Base-by-base conservation (phyloP, 495 filamentous ascomycete species). In the Chaetomium tenue region DNA sequence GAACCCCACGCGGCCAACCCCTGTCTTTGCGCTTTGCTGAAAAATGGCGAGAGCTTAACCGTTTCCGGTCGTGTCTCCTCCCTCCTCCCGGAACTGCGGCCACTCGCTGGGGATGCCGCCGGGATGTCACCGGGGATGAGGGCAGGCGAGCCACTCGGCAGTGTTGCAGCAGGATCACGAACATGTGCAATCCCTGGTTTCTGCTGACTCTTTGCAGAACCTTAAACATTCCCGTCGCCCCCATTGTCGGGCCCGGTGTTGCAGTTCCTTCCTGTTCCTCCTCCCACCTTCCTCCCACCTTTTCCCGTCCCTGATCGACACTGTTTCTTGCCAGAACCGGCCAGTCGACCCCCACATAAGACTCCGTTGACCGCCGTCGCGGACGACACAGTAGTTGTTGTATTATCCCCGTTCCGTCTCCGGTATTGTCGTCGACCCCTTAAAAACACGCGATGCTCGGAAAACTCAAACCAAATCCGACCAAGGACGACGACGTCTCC, bases 251-350 rank as follows among this genome's bases (percentile, higher is more conserved):
- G 48, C 33, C 5, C 15, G 16, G 25, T 54, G 50, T 23, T 51
- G 42, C 40, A n/a, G 23, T 44, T n/a, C 18, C 33, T 25, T 18
- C n/a, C 46, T 37, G 28, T 13, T 20, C 25, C 25, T 61, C 39
- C 33, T 37, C 30, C 25, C 3, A 12, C 13, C 51, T 20, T 16
- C 22, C 40, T 57, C 52, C 22, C 25, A 5, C 50, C 23, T 26
- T 51, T 26, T 50, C 46, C 20, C 16, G 61, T 56, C 42, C 61
- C 61, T 63, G 52, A 56, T 63, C 61, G 61, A 11, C 61, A 46
- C 52, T 8, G n/a, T 54, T 47, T 16, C 9, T 30, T 50, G 22
- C 61, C 51, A n/a, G 18, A 33, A 48, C 51, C 16, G 52, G 61
- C n/a, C 51, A 37, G 2, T 16, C 5, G 15, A 55, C 37, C 39